Conservation (phyloP, 805 yeast species). For the Zygotorulaspora sp. region DNA sequence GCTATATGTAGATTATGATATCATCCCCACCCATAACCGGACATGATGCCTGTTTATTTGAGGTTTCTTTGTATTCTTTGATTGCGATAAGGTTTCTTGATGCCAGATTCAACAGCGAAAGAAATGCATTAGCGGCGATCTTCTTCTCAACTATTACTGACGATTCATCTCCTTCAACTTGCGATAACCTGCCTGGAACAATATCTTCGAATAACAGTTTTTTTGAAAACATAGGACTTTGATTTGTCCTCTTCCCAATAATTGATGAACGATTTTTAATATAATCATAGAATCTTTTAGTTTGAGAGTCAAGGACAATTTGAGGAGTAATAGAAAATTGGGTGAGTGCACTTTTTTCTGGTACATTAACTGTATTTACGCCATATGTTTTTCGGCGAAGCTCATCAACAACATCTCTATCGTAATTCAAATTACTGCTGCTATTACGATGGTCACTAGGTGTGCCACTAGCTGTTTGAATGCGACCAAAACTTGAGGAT, state of each 20-base stretch:
- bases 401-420: slow-evolving; percentile 24
- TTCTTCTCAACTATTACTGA: slow-evolving; percentile 15
- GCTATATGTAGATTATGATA: slow-evolving; percentile 16
- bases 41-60: slow-evolving; percentile 2
- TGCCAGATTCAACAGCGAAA: slow-evolving; percentile 30
- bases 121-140: slow-evolving; percentile 33
- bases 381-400: slow-evolving; percentile 16
- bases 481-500: slow-evolving; percentile 33
- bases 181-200: slow-evolving; percentile 26
- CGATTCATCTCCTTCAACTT: slow-evolving; percentile 2
- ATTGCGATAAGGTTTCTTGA: slow-evolving; percentile 18
- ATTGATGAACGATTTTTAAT: slow-evolving; percentile 23
- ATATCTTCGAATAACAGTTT: slow-evolving; percentile 27
- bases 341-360: slow-evolving; percentile 1
- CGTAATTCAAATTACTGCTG: slow-evolving; percentile 2
- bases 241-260: slow-evolving; percentile 20
- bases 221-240: slow-evolving; percentile 17
- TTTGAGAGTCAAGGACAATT: slow-evolving; percentile 23
- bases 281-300: slow-evolving; percentile 30
- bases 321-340: not conserved
- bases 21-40: slow-evolving; percentile 18
- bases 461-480: slow-evolving; percentile 18
- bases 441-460: slow-evolving; percentile 10
- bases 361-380: not conserved
- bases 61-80: slow-evolving; percentile 7